Evolutionary conservation across 2,329 filamentous ascomycete species (phyloP).

Genomic region (Biscogniauxia mediterranea): DNA sequence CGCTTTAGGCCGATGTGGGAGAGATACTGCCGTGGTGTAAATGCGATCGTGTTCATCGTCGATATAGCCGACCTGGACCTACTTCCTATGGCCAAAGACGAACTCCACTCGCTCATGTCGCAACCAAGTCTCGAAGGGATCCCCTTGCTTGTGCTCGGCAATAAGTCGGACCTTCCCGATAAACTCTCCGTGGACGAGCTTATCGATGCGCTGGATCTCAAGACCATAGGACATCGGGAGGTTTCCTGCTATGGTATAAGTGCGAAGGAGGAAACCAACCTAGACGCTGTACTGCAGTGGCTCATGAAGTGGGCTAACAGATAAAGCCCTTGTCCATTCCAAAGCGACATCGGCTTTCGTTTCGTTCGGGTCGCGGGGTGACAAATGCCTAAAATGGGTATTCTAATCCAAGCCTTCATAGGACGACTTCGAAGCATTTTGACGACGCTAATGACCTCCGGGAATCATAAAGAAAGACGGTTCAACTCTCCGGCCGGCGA

Average conservation of each 20-base stretch:
- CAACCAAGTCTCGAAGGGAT: slow-evolving; percentile 85
- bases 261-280: slow-evolving; percentile 97
- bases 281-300: slow-evolving; percentile 96
- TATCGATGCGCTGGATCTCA: slow-evolving; percentile 89
- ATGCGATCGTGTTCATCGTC: slow-evolving; percentile 97
- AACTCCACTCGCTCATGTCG: slow-evolving; percentile 84
- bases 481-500: slow-evolving; percentile 29
- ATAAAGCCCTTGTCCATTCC: slow-evolving; percentile 40
- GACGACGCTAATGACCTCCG: slow-evolving; percentile 33
- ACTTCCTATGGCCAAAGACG: slow-evolving; percentile 82
- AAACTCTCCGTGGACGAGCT: slow-evolving; percentile 92
- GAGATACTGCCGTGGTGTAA: slow-evolving; percentile 94
- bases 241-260: slow-evolving; percentile 99
- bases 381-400: slow-evolving; percentile 8
- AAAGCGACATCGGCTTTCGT: slow-evolving; percentile 7
- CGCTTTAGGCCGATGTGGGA: slow-evolving; percentile 99
- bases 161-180: slow-evolving; percentile 93
- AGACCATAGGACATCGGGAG: slow-evolving; percentile 84
- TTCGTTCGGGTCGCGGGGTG: slow-evolving; percentile 9
- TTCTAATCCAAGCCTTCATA: slow-evolving; percentile 15
- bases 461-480: slow-evolving; percentile 28
- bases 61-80: slow-evolving; percentile 85
- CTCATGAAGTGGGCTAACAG: slow-evolving; percentile 84
- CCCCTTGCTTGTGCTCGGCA: slow-evolving; percentile 88
- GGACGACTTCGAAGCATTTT: slow-evolving; percentile 30